A percentile compares a stretch with the other conserved stretches of the same genome.
Evolutionary conservation across 108 stramenopile genomes (phyloP).

Genomic region (Pseudonitzschia delicatissima): DNA sequence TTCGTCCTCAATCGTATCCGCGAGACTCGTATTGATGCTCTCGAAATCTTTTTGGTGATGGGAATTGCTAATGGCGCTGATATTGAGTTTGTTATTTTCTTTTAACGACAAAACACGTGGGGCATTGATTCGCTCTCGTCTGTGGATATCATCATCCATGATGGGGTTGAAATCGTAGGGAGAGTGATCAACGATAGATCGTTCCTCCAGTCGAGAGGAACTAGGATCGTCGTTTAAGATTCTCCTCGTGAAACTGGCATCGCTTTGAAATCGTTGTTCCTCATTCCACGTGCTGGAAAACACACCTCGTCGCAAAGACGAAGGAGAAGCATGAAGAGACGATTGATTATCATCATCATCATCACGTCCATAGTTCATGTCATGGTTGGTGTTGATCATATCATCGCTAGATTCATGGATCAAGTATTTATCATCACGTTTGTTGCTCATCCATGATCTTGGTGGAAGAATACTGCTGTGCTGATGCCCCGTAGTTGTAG

Average conservation of each 20-base stretch:
- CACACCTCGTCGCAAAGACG: constrained; percentile 11
- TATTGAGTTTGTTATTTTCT: constrained; percentile 11
- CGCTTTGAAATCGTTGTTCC: no score
- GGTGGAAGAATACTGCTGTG: constrained; percentile 17
- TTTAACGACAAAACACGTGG: constrained; percentile 15
- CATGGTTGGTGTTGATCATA: no score
- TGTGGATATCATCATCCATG: constrained; percentile 12
- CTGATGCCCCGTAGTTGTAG: no score
- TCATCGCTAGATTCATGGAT: not conserved
- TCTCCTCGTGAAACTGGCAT: constrained; percentile 26
- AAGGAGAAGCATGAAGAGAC: constrained; percentile 33
- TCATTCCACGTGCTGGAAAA: no score
- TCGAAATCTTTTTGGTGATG: constrained; percentile 19
- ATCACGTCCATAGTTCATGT: no score
- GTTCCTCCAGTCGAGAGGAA: constrained; percentile 4
- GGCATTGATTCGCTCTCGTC: not conserved
- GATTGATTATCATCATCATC: constrained; percentile 18
- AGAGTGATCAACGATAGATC: not conserved
- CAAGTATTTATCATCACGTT: constrained; percentile 8
- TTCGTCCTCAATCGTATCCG: constrained; percentile 12
- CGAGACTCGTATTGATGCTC: constrained; percentile 16
- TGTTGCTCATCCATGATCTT: constrained; percentile 20
- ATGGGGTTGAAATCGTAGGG: constrained; percentile 36
- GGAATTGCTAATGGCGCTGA: constrained; percentile 37
- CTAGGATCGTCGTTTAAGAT: constrained; percentile 10